Evolutionary conservation across 192 early-diverging fungal genomes (phyloP), one percentile per base, ranked within the genome.

Genomic region (Lobosporangium transversale): DNA sequence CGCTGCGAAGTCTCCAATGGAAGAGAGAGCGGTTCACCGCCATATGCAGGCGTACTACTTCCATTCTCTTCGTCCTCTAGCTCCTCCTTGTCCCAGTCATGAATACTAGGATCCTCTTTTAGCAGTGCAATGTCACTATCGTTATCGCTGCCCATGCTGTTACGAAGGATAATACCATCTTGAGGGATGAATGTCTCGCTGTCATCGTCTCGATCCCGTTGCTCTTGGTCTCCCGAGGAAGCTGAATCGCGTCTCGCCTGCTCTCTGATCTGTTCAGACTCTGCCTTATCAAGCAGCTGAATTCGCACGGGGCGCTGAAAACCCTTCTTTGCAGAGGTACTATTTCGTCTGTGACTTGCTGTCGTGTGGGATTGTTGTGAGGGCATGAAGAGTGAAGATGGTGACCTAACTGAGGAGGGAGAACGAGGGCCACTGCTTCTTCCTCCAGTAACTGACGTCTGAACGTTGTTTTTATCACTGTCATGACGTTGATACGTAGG

Each of bases 51-150:
- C 17, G 47, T 48, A 17, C 24, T 30, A 17, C 33, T 55, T 18
- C 20, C 50, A 15, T 45, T 58, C 14, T 73, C 70, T 20, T 75
- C 73, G 15, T 76, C 73, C 18, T 76, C 64, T 2, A 76, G 53
- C n/a, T 76, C 73, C 18, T 76, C 73, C 36, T 61, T 26, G n/a
- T 76, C 73, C 73, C 73, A 76, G 18, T 76, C 73, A 45, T 76
- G 73, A 10, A 67, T 18, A 3, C 50, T 30, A n/a, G 73, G 73
- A 30, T 76, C 73, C 26, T 76, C 73, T 2, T 55, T 65, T 21
- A 47, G 58, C 5, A 76, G 30, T 3, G 59, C 73, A 20, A 61
- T 31, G 24, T 43, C 59, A 6, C 35, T 43, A 2, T 55, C 36
- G 12, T 27, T 36, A 40, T 59, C 57, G 12, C n/a, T 36, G 29